These are phyloP conservation scores for Ophiocordyceps robertsii DNA, from an alignment of 2,329 filamentous ascomycete species.

Conservation along the genomic window DNA sequence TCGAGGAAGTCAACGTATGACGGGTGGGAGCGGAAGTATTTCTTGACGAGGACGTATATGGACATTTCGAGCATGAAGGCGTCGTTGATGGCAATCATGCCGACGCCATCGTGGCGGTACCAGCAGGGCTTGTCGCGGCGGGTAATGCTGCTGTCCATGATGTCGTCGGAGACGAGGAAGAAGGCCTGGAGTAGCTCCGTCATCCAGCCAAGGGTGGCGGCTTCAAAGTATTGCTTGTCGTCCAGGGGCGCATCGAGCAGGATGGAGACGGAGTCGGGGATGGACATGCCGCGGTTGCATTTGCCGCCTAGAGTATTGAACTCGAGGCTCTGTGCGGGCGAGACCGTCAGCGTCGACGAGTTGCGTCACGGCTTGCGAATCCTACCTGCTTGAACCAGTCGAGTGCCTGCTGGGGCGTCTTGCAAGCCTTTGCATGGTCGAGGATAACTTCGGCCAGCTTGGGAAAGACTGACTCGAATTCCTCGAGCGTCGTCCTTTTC, in stretches of 20 bases:
- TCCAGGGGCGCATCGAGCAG: slow-evolving; percentile 59
- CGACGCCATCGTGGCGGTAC: slow-evolving; percentile 82
- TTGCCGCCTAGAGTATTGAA: slow-evolving; percentile 88
- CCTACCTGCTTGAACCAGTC: slow-evolving; percentile 74
- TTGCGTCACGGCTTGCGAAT: neutral
- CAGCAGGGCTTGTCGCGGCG: slow-evolving; percentile 91
- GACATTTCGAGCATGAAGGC: slow-evolving; percentile 85
- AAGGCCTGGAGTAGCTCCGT: slow-evolving; percentile 97
- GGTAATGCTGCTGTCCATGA: slow-evolving; percentile 95
- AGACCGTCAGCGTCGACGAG: neutral
- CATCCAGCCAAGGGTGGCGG: slow-evolving; percentile 88
- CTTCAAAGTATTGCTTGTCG: slow-evolving; percentile 75
- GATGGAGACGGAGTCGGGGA: slow-evolving; percentile 77
- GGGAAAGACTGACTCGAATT: slow-evolving; percentile 86
- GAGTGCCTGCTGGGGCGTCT: slow-evolving; percentile 65
- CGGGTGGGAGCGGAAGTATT: slow-evolving; percentile 80
- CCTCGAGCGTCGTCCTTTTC: slow-evolving; percentile 62
- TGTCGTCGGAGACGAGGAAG: slow-evolving; percentile 97
- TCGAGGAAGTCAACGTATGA: slow-evolving; percentile 85
- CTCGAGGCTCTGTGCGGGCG: slow-evolving; percentile 51
- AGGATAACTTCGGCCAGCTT: slow-evolving; percentile 73
- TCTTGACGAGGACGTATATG: slow-evolving; percentile 87
- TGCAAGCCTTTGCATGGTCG: slow-evolving; percentile 67
- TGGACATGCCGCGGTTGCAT: slow-evolving; percentile 97
- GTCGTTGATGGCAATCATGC: slow-evolving; percentile 97